Evolutionary conservation across 768 basidiomycete genomes (phyloP).

Genomic region (Lyophyllum decastes): DNA sequence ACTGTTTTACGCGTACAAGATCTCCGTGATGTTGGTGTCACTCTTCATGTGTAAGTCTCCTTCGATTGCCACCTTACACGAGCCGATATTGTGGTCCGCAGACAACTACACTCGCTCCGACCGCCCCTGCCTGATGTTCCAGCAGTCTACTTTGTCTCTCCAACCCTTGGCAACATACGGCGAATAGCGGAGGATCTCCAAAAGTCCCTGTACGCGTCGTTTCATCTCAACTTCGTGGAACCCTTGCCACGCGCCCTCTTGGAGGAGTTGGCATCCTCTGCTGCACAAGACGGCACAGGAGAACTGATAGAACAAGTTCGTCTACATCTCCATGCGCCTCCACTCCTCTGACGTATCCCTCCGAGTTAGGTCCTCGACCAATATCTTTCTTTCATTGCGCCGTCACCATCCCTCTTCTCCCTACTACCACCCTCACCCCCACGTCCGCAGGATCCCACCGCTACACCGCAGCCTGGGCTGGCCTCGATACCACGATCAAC

Average conservation of each 20-base stretch:
- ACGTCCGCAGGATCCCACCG: constrained; percentile 29
- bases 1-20: constrained; percentile 96
- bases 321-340: constrained; percentile 4
- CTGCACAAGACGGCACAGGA: constrained; percentile 81
- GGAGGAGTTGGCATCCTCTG: constrained; percentile 90
- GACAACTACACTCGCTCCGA: constrained; percentile 87
- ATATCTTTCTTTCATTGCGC: constrained; percentile 94
- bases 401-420: constrained; percentile 91
- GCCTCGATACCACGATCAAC: constrained; percentile 51
- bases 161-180: constrained; percentile 81
- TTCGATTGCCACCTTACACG: constrained; percentile 4
- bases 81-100: constrained; percentile 29
- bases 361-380: constrained; percentile 83
- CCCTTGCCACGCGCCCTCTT: constrained; percentile 85
- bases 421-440: constrained; percentile 64
- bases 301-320: constrained; percentile 79
- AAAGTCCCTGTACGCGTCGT: constrained; percentile 88
- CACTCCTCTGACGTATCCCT: constrained; percentile 5
- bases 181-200: constrained; percentile 94
- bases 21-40: constrained; percentile 94
- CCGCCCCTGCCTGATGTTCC: constrained; percentile 95
- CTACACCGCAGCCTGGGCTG: constrained; percentile 35
- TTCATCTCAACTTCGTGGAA: constrained; percentile 94
- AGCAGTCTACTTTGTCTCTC: constrained; percentile 94
- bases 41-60: constrained; percentile 86